These are phyloP conservation scores for Agroathelia rolfsii DNA, from an alignment of 1,284 basidiomycete species.

Conservation along the genomic window DNA sequence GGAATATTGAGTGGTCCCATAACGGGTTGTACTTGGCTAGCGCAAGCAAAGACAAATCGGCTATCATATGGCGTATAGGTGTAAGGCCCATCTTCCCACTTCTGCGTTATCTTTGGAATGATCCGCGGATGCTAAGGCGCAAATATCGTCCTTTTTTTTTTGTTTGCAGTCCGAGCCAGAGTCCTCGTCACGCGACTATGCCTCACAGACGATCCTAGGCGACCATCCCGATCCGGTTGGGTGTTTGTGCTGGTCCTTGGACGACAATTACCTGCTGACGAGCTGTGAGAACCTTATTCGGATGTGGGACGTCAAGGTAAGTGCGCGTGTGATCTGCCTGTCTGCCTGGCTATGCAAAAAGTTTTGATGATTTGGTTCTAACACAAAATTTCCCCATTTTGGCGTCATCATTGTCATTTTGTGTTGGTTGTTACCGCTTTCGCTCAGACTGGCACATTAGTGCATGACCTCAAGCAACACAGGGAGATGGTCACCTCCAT, in stretches of 20 bases:
- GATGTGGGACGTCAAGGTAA: slow-evolving; percentile 81
- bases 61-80: slow-evolving; percentile 83
- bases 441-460: slow-evolving; percentile 56
- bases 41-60: slow-evolving; percentile 78
- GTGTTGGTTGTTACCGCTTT: background rate
- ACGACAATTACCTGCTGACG: slow-evolving; percentile 76
- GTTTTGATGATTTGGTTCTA: background rate
- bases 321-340: no score
- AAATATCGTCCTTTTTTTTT: slow-evolving; percentile 10
- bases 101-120: background rate
- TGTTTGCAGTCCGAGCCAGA: slow-evolving; percentile 35
- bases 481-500: slow-evolving; percentile 80
- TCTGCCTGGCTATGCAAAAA: no score
- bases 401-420: slow-evolving; percentile 4
- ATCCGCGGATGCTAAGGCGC: slow-evolving; percentile 3
- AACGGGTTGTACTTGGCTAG: slow-evolving; percentile 80
- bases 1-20: slow-evolving; percentile 93
- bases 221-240: slow-evolving; percentile 76
- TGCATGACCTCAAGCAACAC: slow-evolving; percentile 62
- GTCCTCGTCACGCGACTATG: slow-evolving; percentile 47
- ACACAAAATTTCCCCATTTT: background rate
- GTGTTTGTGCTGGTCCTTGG: slow-evolving; percentile 83
- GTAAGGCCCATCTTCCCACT: slow-evolving; percentile 34
- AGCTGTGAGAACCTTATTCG: slow-evolving; percentile 72
- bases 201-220: slow-evolving; percentile 45